Evolutionary conservation across 176 grass and related monocot species (phyloP), one percentile per base, ranked within the genome.

Genomic region (Aegilops speltoides): DNA sequence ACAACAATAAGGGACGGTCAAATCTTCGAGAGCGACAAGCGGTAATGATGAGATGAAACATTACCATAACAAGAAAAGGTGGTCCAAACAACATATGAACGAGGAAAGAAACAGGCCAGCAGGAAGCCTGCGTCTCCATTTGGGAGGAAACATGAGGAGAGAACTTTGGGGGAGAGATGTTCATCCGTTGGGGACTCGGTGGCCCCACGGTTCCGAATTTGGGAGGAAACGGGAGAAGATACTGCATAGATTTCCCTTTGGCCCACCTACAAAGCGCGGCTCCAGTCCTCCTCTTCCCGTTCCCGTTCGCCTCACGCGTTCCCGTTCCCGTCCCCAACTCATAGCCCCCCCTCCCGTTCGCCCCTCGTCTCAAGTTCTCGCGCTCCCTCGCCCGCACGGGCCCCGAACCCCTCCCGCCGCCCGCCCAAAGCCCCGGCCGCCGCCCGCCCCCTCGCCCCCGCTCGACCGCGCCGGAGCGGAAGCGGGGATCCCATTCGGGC

Each of bases 281-380:
- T 41, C 17, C 68, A 73, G 37, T 37, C 69, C 70, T 43, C 72
- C 41, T 41, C 13, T 48, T 75, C 73, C 73, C 73, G 24, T 59
- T 59, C 56, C 56, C 56, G 56, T 76, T 41, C 40, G 40, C 40
- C 40, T 41, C 40, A 41, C 40, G 40, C 40, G 40, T 41, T 41
- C 40, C 40, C 40, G 40, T 41, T 41, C 0, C 40, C 68, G 70
- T 76, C 28, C 43, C 43, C 72, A 41, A 52, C 28, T 45, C 16
- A 54, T 0, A 54, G 50, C 50, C 50, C 46, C 46, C 13, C 26
- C 26, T 28, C 45, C 46, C 16, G 74, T 31, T 48, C 72, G 23
- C 46, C 50, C 5, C 50, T 54, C 50, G 43, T 31, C 74, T 46
- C 32, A 56, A 77, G 46, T 77, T 77, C 74, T 77, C 74, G 74